Percentiles rank a stretch among this genome's conserved stretches.
phyloP scores from a whole-genome alignment of 2,329 filamentous ascomycete genomes.

The Botryosphaeria dothidea region DNA sequence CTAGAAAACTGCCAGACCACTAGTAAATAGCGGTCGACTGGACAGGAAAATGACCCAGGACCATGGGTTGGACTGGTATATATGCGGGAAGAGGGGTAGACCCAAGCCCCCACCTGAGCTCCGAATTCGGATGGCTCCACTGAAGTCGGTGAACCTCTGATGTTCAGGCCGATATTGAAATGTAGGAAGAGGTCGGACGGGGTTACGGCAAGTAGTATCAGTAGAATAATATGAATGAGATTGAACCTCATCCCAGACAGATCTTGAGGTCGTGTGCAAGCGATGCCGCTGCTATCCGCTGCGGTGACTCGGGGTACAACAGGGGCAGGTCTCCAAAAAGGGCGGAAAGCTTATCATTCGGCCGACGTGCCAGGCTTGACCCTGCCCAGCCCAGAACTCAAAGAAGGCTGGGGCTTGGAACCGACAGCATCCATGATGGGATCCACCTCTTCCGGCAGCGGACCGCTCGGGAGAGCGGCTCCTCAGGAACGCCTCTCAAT shows the following conservation, averaged over 20 bases:
- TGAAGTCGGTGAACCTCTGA: not conserved
- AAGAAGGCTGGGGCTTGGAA: not conserved
- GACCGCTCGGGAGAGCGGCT: not conserved
- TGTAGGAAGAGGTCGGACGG: not conserved
- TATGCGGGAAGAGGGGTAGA: not conserved
- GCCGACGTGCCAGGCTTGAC: not conserved
- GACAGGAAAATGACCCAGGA: not conserved
- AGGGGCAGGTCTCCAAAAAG: too few species aligned
- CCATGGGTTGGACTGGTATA: not conserved
- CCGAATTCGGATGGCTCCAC: conserved; percentile 11
- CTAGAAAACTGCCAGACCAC: not conserved
- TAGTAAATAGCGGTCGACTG: not conserved
- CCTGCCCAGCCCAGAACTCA: conserved; percentile 4
- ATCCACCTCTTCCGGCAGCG: not conserved
- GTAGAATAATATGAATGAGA: not conserved
- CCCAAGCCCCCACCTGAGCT: not conserved
- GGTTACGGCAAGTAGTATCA: not conserved
- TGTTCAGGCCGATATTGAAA: not conserved
- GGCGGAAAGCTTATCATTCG: conserved; percentile 7
- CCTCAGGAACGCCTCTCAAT: not conserved
- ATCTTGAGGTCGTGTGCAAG: too few species aligned
- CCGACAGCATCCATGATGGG: not conserved
- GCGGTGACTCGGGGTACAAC: not conserved
- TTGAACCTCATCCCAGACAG: not conserved
- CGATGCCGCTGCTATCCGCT: not conserved